Base-by-base conservation (phyloP, 305 asterid genomes). In the Rubia balearica region DNA sequence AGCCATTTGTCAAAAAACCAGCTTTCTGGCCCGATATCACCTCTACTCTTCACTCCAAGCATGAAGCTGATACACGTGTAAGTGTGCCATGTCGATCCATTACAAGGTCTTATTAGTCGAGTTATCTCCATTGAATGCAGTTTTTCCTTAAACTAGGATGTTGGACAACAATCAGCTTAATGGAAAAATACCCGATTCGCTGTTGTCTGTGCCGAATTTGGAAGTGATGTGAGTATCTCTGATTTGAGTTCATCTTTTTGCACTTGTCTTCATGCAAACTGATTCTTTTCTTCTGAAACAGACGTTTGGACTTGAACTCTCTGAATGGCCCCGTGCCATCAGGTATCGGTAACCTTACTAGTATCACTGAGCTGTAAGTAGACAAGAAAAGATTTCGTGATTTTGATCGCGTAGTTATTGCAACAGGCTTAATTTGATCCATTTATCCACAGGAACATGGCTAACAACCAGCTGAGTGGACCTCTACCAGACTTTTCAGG, bases 1-100 rank as follows among this genome's bases (percentile, higher is more conserved):
- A 92, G 98, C 86, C 98, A 92, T 83, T 83, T 92, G 38, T 84
- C 96, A 8, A 79, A 80, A 67, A 92, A 92, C 71, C 87, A 77
- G 83, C 89, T 92, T 71, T 80, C 90, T 33, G 98, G 98, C 33
- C 11, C 78, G 5, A 78, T 90, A 71, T 92, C 87, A 51, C 78
- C 73, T 57, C 81, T 33, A 71, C 76, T 92, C 30, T 92, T 92
- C 82, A 65, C 80, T 57, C 51, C 92, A 48, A 76, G 76, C 77
- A 92, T 92, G 98, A 87, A 40, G 53, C 80, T 92, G 70, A 75
- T 88, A 70, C 98, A 92, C 66, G 81, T 83, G 98, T 92, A 75
- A 90, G 98, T n/a, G 51, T 38, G 49, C 21, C 22, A n/a, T n/a
- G 51, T 21, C 38, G n/a, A 19, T 55, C 17, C 19, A 12, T 11